phyloP scores from a whole-genome alignment of 345 rosid genomes.

The Acer negundo region DNA sequence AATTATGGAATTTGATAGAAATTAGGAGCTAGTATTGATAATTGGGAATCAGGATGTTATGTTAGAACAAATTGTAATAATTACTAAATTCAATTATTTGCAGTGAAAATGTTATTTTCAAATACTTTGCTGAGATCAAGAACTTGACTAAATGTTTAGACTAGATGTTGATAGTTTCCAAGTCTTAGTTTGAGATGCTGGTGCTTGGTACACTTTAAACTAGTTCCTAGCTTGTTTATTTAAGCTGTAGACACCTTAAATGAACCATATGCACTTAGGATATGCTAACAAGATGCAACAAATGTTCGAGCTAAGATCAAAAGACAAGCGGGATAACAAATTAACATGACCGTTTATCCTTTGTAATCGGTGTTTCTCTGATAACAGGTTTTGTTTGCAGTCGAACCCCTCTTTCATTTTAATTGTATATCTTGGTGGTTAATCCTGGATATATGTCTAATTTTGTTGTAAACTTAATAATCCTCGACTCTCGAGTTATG shows the following conservation, averaged over 20 bases:
- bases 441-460: not conserved
- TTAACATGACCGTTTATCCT: not conserved
- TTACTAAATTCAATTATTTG: not conserved
- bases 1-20: not conserved
- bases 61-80: not conserved
- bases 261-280: not conserved
- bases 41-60: not conserved
- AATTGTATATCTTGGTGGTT: not conserved
- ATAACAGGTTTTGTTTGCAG: not conserved
- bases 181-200: not conserved
- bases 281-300: not conserved
- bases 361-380: not conserved
- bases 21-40: not conserved
- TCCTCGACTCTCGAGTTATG: not conserved
- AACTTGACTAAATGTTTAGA: constrained; percentile 5
- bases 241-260: not conserved
- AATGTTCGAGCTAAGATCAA: not conserved
- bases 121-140: not conserved
- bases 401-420: not conserved
- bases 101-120: not conserved
- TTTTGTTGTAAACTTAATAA: constrained; percentile 6
- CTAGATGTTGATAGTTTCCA: not conserved
- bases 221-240: not conserved
- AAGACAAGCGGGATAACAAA: not conserved
- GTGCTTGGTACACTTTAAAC: not conserved